Percentiles rank a stretch among this genome's conserved stretches.
These are phyloP conservation scores for Phoma sp. DNA, from an alignment of 2,329 filamentous ascomycete genomes.

Conservation along the genomic window DNA sequence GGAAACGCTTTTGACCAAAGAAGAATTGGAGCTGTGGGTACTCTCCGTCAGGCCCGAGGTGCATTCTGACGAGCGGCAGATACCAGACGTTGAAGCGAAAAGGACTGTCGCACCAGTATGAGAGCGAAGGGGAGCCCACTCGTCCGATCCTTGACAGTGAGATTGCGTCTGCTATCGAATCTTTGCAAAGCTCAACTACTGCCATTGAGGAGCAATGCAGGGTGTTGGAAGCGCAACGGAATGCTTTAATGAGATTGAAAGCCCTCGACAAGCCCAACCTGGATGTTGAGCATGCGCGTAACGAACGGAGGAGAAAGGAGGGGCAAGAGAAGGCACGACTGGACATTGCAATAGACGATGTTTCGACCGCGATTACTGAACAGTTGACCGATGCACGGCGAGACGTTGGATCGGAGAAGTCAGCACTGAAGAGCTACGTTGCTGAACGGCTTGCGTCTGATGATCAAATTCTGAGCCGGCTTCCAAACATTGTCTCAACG, in stretches of 20 bases:
- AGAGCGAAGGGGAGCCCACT: constrained; percentile 35
- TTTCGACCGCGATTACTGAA: constrained; percentile 37
- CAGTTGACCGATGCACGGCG: constrained; percentile 54
- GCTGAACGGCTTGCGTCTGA: constrained; percentile 65
- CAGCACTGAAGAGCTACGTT: constrained; percentile 58
- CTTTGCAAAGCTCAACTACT: constrained; percentile 70
- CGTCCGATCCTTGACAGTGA: constrained; percentile 66
- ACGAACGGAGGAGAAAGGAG: constrained; percentile 48
- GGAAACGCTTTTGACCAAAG: constrained; percentile 56
- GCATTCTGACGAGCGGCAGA: constrained; percentile 17
- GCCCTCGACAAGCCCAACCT: constrained; percentile 55
- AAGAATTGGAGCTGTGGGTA: constrained; percentile 58
- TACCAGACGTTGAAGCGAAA: constrained; percentile 46
- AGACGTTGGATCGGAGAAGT: constrained; percentile 57
- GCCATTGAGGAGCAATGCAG: constrained; percentile 71
- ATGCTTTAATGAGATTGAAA: constrained; percentile 64
- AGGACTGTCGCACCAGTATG: constrained; percentile 41
- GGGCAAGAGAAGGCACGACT: constrained; percentile 53
- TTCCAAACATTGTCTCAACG: constrained; percentile 71
- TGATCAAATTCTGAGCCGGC: constrained; percentile 68
- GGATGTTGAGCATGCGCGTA: constrained; percentile 46
- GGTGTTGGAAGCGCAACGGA: constrained; percentile 67
- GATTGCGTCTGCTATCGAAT: constrained; percentile 66
- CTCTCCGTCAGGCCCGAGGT: neutral
- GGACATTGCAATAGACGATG: constrained; percentile 49